These are phyloP conservation scores for Apiospora koreana DNA, from an alignment of 2,329 filamentous ascomycete genomes.

Conservation along the genomic window DNA sequence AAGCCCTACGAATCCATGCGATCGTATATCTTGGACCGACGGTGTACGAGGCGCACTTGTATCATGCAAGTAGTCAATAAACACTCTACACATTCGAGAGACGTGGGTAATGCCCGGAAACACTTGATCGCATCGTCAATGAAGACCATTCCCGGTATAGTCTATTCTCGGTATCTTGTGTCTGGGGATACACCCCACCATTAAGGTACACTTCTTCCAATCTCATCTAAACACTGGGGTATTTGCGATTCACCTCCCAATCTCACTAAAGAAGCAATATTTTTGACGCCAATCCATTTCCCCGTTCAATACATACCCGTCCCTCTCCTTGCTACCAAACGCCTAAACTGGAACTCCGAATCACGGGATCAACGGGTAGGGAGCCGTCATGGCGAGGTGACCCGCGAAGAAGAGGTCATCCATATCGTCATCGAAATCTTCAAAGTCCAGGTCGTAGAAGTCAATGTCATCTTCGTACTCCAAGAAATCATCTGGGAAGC, in stretches of 20 bases:
- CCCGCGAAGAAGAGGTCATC: neutral
- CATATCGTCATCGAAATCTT: neutral
- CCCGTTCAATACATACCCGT: too few species aligned
- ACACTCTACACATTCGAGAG: too few species aligned
- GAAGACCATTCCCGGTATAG: too few species aligned
- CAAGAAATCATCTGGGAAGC: neutral
- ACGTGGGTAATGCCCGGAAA: too few species aligned
- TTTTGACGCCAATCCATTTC: neutral
- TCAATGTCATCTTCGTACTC: neutral
- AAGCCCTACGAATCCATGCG: too few species aligned
- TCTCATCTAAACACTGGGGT: neutral
- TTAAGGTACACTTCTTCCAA: neutral
- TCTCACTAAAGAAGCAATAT: neutral
- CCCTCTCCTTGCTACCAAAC: neutral
- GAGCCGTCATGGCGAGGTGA: neutral
- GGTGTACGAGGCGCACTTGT: too few species aligned
- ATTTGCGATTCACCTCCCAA: neutral
- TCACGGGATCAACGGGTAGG: neutral
- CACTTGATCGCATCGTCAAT: too few species aligned
- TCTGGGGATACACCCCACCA: neutral
- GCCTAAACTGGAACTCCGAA: neutral
- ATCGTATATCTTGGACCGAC: too few species aligned
- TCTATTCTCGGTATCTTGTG: too few species aligned
- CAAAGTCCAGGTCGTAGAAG: neutral
- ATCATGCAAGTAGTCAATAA: too few species aligned